Evolutionary conservation across 2,329 filamentous ascomycete species (phyloP).

Genomic region (Xylaria sp.): DNA sequence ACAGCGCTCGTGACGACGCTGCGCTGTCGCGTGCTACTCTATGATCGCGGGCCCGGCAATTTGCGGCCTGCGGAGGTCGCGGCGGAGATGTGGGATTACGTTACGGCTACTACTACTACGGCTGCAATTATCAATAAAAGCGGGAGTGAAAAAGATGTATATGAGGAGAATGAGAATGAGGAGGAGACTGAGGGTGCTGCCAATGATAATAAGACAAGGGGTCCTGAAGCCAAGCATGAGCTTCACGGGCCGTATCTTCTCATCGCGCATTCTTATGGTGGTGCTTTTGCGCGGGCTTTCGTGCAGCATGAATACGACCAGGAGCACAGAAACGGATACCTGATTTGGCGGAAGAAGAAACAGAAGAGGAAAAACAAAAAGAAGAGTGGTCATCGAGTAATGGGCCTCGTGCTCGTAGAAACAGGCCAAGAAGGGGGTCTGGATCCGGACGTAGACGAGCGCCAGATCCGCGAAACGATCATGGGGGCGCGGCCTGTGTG

Average conservation of each 20-base stretch:
- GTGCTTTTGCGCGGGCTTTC: slow-evolving; percentile 47
- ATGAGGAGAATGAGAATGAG: not conserved
- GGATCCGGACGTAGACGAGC: slow-evolving; percentile 38
- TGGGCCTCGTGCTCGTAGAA: slow-evolving; percentile 47
- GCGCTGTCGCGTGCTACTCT: slow-evolving; percentile 43
- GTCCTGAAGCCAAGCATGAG: not conserved
- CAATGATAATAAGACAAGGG: not conserved
- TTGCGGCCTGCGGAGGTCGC: slow-evolving; percentile 34
- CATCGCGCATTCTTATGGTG: slow-evolving; percentile 49
- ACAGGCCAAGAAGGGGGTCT: slow-evolving; percentile 49
- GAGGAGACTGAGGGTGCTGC: not conserved
- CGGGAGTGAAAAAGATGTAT: not conserved
- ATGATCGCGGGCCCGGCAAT: slow-evolving; percentile 40
- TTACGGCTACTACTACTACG: slow-evolving; percentile 11
- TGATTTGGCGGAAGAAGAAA: not conserved
- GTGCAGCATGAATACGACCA: slow-evolving; percentile 32
- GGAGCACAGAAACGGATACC: not conserved
- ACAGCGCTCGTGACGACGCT: slow-evolving; percentile 26
- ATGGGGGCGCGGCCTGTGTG: slow-evolving; percentile 43
- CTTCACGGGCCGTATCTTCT: slow-evolving; percentile 43
- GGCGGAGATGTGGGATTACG: slow-evolving; percentile 37
- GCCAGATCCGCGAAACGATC: slow-evolving; percentile 37
- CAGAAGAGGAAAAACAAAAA: not conserved
- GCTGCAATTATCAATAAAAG: not conserved
- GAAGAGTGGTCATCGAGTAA: slow-evolving; percentile 23